Conservation (phyloP, 2,329 filamentous ascomycete species). For the Xylaria sp. region DNA sequence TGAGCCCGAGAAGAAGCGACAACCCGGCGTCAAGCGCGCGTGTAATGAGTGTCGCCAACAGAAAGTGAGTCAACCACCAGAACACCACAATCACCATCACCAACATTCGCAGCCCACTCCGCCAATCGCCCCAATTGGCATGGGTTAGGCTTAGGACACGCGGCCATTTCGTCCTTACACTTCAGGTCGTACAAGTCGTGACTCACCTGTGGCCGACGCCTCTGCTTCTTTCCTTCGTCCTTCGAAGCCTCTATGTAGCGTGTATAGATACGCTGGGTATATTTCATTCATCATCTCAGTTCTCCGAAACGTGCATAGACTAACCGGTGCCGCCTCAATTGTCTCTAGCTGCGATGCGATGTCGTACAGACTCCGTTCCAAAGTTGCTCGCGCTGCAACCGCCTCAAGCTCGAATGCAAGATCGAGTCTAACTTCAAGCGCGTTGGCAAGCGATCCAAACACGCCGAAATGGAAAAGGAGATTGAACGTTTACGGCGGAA, state of each 20-base stretch:
- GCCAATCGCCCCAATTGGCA: constrained; percentile 18
- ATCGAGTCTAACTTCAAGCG: constrained; percentile 91
- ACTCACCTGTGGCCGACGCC: constrained; percentile 1
- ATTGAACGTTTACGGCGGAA: constrained; percentile 75
- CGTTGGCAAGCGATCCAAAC: constrained; percentile 82
- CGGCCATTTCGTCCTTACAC: neutral
- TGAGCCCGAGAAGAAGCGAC: constrained; percentile 69
- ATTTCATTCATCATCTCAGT: constrained; percentile 35
- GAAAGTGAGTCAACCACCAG: constrained; percentile 69
- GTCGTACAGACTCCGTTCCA: constrained; percentile 84
- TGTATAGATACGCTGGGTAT: constrained; percentile 16
- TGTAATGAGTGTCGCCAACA: constrained; percentile 89
- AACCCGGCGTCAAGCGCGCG: constrained; percentile 79
- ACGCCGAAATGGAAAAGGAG: constrained; percentile 88
- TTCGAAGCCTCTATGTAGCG: constrained; percentile 4
- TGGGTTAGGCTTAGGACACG: constrained; percentile 8
- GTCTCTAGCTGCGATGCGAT: constrained; percentile 74
- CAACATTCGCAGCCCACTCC: constrained; percentile 1
- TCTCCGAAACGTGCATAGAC: constrained; percentile 28
- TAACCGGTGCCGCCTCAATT: constrained; percentile 34
- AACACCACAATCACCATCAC: constrained; percentile 11
- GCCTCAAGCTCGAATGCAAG: constrained; percentile 83
- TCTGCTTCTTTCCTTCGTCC: neutral
- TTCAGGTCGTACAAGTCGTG: neutral
- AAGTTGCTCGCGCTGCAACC: constrained; percentile 80